phyloP scores from a whole-genome alignment of 768 basidiomycete genomes.

The Boletus eberwhitei region DNA sequence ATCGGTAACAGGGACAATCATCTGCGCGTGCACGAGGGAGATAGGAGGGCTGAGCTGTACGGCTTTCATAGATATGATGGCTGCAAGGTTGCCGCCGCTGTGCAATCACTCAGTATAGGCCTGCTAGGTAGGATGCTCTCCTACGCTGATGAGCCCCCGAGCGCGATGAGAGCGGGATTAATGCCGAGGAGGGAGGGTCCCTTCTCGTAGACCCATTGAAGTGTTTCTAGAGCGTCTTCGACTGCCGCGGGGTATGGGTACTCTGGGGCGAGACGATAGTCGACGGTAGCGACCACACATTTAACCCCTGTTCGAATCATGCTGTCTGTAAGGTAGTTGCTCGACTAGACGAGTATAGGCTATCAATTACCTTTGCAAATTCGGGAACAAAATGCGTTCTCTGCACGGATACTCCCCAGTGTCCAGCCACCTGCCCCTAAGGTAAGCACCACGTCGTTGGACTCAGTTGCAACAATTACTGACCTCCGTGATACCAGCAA shows the following conservation, averaged over 20 bases:
- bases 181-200: conserved; percentile 47
- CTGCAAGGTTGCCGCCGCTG: conserved; percentile 72
- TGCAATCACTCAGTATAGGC: neutral
- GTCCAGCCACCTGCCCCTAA: conserved; percentile 66
- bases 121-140: neutral
- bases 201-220: conserved; percentile 33
- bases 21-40: conserved; percentile 56
- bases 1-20: conserved; percentile 74
- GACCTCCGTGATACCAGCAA: conserved; percentile 74
- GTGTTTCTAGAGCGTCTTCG: conserved; percentile 36
- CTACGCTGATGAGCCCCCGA: conserved; percentile 73
- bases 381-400: conserved; percentile 51
- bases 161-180: conserved; percentile 52
- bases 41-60: conserved; percentile 45
- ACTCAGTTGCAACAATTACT: conserved; percentile 6
- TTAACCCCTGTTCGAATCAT: conserved; percentile 21
- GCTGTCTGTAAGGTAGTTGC: neutral
- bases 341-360: neutral
- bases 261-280: conserved; percentile 36
- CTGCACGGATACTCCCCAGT: conserved; percentile 59
- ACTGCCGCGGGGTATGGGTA: conserved; percentile 33
- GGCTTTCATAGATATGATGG: conserved; percentile 66
- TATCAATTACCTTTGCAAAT: conserved; percentile 27
- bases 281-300: conserved; percentile 34
- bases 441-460: neutral